Base-by-base conservation (phyloP, 805 yeast genomes). In the Yamadazyma kitorensis region DNA sequence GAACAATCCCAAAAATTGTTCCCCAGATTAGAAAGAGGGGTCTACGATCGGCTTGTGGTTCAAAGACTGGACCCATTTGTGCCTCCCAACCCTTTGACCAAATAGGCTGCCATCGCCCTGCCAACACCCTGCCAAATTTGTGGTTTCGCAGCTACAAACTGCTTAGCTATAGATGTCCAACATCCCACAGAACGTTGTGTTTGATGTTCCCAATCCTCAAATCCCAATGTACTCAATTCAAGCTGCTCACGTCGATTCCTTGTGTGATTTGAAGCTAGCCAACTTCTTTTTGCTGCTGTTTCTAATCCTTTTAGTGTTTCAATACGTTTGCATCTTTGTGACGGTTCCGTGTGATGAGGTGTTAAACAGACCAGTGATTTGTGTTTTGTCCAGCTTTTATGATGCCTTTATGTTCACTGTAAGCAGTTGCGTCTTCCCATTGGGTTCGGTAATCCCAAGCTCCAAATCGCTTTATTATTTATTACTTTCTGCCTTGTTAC, bases 1-100 rank as follows among this genome's bases (percentile, higher is more conserved):
- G 64, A 62, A 36, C 56, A 64, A 27, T 72, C 83, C 2, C 57
- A 68, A 17, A 70, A 74, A 36, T 27, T 69, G 10, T 69, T 80
- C 26, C 79, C 82, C 18, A 60, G 61, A 9, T 32, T 76, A 9
- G 89, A 82, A 49, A 59, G 86, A 33, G 40, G 41, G 5, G 36
- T 65, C 17, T 61, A 61, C 36, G 33, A 37, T 15, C 39, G 33
- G 24, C 39, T 56, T 29, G 55, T 51, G 1, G 39, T 44, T 6
- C 44, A 39, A n/a, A 39, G 48, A 33, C 24, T 36, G 3, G 25
- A 34, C 16, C 50, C 52, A 5, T 50, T 41, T 34, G 39, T 41
- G 7, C 52, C 59, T 4, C 58, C 57, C 14, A 29, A 15, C 34
- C 44, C 31, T 29, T n/a, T 15, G 5, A 17, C n/a, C n/a, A n/a